Evolutionary conservation across 805 yeast species (phyloP), one percentile per base, ranked within the genome.

Genomic region (Ogataea corticis): DNA sequence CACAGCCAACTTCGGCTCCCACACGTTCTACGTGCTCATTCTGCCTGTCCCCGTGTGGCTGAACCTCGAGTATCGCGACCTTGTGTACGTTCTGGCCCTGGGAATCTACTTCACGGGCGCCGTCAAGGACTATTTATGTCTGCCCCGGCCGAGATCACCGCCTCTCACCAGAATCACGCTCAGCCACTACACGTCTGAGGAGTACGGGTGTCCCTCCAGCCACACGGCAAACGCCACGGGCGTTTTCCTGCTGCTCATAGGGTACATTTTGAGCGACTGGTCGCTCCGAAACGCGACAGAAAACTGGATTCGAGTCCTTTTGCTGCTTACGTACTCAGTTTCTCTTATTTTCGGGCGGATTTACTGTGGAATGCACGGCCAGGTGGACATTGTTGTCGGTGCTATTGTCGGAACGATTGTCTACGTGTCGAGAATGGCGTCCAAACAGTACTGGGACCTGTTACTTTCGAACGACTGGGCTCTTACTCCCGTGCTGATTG

Each of bases 291-390:
- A 44, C 41, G 49, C 27, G 16, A 56, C 10, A 16, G 16, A 19
- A 7, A 30, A 28, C 15, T 44, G 34, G 23, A 38, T 36, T 1
- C 34, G 48, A n/a, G 37, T 58, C 4, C 40, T 59, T 4, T 33
- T 59, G 5, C 51, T 73, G 19, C 45, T 56, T 14, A 38, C 77
- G 17, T 90, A 90, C 62, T 82, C 80, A 57, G 48, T 73, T 30
- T 79, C 90, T 7, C 70, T 94, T 48, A 76, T 87, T 1, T 62
- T 80, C 49, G 99, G 99, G 14, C 73, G 99, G 45, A 59, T 92
- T 9, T 92, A 94, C 68, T 90, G 96, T 63, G 99, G 99, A 3
- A 92, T 92, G 99, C 99, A 94, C 67, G 98, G 99, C 2, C 77
- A 87, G 48, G 66, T 86, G 17, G 99, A 94, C 62, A 72, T 94